A percentile compares a stretch with the other conserved stretches of the same genome.
Conservation (phyloP, 2,329 filamentous ascomycete species). For the Xylaria sp. region DNA sequence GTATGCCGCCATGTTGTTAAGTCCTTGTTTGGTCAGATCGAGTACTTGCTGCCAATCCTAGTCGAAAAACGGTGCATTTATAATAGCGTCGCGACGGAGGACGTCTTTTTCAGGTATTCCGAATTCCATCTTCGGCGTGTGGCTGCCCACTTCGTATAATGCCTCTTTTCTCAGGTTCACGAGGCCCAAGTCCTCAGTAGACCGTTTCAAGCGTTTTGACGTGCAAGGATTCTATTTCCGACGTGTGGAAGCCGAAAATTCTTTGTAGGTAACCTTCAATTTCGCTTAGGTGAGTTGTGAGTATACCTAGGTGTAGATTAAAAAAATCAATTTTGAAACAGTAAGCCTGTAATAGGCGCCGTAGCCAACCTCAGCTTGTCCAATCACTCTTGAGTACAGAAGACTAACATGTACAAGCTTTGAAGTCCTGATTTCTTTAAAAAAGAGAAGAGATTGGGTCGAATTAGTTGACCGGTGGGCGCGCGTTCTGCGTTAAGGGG, state of each 20-base stretch:
- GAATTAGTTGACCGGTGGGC: too few species aligned
- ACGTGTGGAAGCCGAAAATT: not conserved
- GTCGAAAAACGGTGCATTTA: slow-evolving; percentile 28
- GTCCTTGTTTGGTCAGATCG: slow-evolving; percentile 26
- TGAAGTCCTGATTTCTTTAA: too few species aligned
- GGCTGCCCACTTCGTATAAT: slow-evolving; percentile 10
- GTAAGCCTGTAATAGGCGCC: too few species aligned
- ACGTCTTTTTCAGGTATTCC: slow-evolving; percentile 22
- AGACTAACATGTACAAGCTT: too few species aligned
- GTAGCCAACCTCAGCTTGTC: too few species aligned
- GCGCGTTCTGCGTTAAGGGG: too few species aligned
- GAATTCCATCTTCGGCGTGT: slow-evolving; percentile 23
- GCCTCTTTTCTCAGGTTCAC: slow-evolving; percentile 29
- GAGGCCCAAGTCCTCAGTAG: slow-evolving; percentile 13
- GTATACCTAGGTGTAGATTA: too few species aligned
- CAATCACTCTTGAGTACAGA: too few species aligned
- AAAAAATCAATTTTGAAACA: too few species aligned
- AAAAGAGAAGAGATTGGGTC: too few species aligned
- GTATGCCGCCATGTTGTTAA: slow-evolving; percentile 18
- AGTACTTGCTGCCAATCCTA: slow-evolving; percentile 20
- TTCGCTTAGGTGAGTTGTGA: not conserved
- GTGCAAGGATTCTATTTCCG: not conserved
- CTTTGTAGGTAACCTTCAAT: not conserved
- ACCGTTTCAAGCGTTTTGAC: not conserved
- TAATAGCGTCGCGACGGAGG: slow-evolving; percentile 27